phyloP scores from a whole-genome alignment of 2,329 filamentous ascomycete species.

The Zasmidium citrigriseum region DNA sequence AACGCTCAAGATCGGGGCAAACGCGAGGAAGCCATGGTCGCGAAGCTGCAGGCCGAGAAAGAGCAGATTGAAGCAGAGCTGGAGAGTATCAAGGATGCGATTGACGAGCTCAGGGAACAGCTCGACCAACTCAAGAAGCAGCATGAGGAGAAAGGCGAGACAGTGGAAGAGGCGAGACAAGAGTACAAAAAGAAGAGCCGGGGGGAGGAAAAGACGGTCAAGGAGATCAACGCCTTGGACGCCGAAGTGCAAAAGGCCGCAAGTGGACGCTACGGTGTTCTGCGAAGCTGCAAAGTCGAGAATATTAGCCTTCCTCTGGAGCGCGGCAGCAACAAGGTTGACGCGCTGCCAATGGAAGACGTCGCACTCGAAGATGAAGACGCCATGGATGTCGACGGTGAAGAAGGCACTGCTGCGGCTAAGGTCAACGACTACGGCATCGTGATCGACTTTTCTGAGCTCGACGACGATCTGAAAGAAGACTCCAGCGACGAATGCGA shows the following conservation, averaged over 20 bases:
- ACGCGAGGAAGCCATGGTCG: conserved; percentile 68
- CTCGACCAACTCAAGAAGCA: conserved; percentile 69
- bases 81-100: conserved; percentile 70
- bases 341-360: conserved; percentile 85
- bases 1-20: conserved; percentile 67
- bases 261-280: conserved; percentile 76
- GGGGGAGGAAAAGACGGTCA: conserved; percentile 74
- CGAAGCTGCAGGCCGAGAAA: conserved; percentile 71
- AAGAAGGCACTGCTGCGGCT: conserved; percentile 47
- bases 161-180: conserved; percentile 73
- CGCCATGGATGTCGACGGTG: conserved; percentile 89
- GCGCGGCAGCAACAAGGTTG: conserved; percentile 69
- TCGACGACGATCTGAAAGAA: conserved; percentile 80
- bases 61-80: conserved; percentile 72
- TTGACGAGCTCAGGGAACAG: conserved; percentile 73
- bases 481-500: conserved; percentile 73
- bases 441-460: conserved; percentile 76
- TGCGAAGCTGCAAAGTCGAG: conserved; percentile 89
- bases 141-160: conserved; percentile 69
- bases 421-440: conserved; percentile 89
- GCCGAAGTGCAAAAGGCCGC: conserved; percentile 83
- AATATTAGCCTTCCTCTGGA: conserved; percentile 83
- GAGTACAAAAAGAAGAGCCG: conserved; percentile 83
- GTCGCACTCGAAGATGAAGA: conserved; percentile 71
- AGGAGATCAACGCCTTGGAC: conserved; percentile 77